These are phyloP conservation scores for Aspergillus pseudotamarii DNA, from an alignment of 2,329 filamentous ascomycete genomes.

Conservation along the genomic window DNA sequence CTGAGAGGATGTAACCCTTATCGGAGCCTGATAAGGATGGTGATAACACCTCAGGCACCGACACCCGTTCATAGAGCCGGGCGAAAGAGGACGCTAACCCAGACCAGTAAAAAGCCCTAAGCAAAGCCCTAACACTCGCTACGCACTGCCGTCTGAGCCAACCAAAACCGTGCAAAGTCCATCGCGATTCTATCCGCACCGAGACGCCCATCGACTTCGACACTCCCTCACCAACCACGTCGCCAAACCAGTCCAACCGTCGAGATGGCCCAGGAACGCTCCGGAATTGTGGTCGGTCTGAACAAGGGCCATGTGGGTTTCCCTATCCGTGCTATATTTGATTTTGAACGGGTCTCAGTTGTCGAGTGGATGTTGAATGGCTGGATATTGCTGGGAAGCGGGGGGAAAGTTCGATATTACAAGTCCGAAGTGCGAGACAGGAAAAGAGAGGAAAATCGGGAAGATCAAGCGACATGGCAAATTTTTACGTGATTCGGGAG, in stretches of 20 bases:
- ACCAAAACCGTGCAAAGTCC: slow-evolving; percentile 35
- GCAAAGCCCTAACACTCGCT: slow-evolving; percentile 40
- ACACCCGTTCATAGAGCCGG: background rate
- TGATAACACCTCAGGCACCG: slow-evolving; percentile 12
- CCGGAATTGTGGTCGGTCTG: slow-evolving; percentile 62
- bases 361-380: slow-evolving; percentile 16
- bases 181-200: slow-evolving; percentile 29
- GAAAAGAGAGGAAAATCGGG: background rate
- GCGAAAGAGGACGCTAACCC: slow-evolving; percentile 20
- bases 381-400: background rate
- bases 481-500: background rate
- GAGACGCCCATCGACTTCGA: slow-evolving; percentile 27
- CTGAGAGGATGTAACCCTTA: background rate
- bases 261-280: slow-evolving; percentile 55
- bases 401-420: background rate
- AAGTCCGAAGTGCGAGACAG: background rate
- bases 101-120: slow-evolving; percentile 36
- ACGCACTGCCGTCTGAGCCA: slow-evolving; percentile 34
- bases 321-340: slow-evolving; percentile 15
- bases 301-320: slow-evolving; percentile 69
- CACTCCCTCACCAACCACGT: slow-evolving; percentile 32
- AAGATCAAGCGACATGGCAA: background rate
- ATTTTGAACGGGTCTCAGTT: slow-evolving; percentile 4
- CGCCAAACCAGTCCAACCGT: slow-evolving; percentile 42
- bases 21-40: background rate